These are phyloP conservation scores for Papiliotrema fonsecae DNA, from an alignment of 1,284 basidiomycete genomes.

Conservation along the genomic window DNA sequence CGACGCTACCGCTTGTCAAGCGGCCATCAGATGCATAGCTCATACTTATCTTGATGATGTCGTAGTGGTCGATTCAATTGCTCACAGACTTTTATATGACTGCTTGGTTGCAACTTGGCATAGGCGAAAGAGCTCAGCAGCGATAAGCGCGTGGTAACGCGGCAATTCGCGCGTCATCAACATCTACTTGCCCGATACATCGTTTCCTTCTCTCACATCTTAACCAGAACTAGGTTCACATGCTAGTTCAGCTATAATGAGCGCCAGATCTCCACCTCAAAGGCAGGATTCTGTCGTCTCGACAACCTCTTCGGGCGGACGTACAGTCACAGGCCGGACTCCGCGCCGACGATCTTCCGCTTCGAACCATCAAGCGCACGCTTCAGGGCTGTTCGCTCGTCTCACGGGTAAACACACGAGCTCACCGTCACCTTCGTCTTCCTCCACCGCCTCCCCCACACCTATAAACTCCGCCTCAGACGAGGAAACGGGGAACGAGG, in stretches of 20 bases:
- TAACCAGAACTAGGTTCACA: background rate
- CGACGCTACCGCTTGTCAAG: too few species aligned
- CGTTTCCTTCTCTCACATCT: background rate
- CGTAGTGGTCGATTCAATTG: too few species aligned
- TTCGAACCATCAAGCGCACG: conserved; percentile 27
- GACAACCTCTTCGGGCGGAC: conserved; percentile 16
- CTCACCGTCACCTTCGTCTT: conserved; percentile 1
- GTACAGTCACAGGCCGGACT: conserved; percentile 11
- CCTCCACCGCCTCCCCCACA: background rate
- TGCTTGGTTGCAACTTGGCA: too few species aligned
- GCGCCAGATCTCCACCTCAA: background rate
- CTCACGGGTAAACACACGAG: conserved; percentile 8
- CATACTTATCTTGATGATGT: too few species aligned
- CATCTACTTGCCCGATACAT: background rate
- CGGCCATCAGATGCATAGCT: too few species aligned
- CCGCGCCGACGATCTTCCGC: conserved; percentile 41
- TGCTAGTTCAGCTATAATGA: background rate
- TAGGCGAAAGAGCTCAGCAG: too few species aligned
- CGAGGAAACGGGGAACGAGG: background rate
- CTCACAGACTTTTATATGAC: too few species aligned
- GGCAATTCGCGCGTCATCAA: background rate
- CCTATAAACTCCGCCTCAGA: background rate
- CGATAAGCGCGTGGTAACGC: too few species aligned
- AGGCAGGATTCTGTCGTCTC: conserved; percentile 19
- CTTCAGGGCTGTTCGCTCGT: conserved; percentile 50